Evolutionary conservation across 108 stramenopile species (phyloP), one percentile per base, ranked within the genome.

Genomic region (Pseudonitzschia pungens): DNA sequence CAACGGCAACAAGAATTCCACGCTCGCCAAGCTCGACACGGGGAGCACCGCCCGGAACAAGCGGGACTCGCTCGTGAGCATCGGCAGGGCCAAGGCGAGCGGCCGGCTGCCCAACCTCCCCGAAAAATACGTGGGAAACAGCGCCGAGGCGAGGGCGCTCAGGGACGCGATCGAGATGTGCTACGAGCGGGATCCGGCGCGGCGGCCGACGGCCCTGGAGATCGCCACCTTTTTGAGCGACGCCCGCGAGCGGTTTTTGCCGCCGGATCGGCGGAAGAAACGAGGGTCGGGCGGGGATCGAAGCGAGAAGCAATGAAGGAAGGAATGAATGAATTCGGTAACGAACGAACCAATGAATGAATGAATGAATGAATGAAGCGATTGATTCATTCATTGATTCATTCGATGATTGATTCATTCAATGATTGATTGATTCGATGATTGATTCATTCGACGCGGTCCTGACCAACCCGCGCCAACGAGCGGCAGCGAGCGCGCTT

Each of bases 131-230:
- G 20, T 44, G 45, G 8, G 15, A 5, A 27, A 31, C 18, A 15
- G 45, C 1, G 76, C 72, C 45, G 45, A 4, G 7, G 45, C 51
- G 42, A 72, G 70, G 52, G 72, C 76, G 10, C 54, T 85, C 27
- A 74, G 79, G 60, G 22, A 53, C 0, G 81, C 71, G 21, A 73
- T 60, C 27, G 7, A 69, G 58, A 72, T 70, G 21, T 82, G 81
- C 44, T 82, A 73, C 66, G 53, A 41, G 69, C 36, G 14, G n/a
- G 69, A 82, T 74, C 84, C 84, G 1, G 36, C 14, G 7, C 33
- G 74, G 27, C 74, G 84, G 15, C 84, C 79, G 3, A 71, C 79
- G 31, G 76, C 84, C 0, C 73, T 65, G 24, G 53, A 82, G 16
- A 29, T 85, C 48, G 69, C 73, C 8, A 24, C 65, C 11, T 52